Evolutionary conservation across 2,329 filamentous ascomycete genomes (phyloP), one percentile per base, ranked within the genome.

Genomic region (Xylaria polymorpha): DNA sequence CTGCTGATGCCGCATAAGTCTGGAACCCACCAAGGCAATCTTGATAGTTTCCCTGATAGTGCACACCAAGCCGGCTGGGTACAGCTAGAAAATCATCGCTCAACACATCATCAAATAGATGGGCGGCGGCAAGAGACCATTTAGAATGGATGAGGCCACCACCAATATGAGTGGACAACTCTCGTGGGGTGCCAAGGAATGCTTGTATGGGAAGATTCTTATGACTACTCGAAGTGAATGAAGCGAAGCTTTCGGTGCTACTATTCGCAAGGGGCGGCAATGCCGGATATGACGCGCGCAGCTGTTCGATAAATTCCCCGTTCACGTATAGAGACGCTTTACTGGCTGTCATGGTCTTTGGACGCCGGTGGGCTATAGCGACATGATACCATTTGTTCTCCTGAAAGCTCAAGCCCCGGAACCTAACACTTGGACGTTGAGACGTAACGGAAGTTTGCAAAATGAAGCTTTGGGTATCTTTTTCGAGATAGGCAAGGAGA

Each of bases 31-130:
- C 96, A 15, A 99, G 86, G 74, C 94, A 96, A 77, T 99, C 96
- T 80, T 99, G 96, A 74, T 97, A 97, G 78, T 99, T 99, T 18
- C 96, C 96, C 77, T 94, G 91, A 75, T 99, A 99, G 57, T 94
- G 90, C 29, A 94, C 92, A 0, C 96, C 95, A 20, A 99, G 89
- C 59, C 94, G 92, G 78, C 92, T 93, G 76, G 97, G 93, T 0
- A 99, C 96, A 14, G 95, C 91, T 64, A 99, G 85, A 69, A 97
- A 88, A 79, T 99, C 96, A 77, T 98, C 95, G 68, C 94, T 97
- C 43, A 98, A 84, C 0, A 91, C 88, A 68, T 97, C 93, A 67
- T 95, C 92, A 71, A 98, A 94, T 5, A 99, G 83, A 79, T 98
- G 93, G 0, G 94, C 94, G 58, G 93, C 94, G 32, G 94, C 94